Evolutionary conservation across 1,139 yeast genomes (phyloP).

Genomic region (Kodamaea derodonti): DNA sequence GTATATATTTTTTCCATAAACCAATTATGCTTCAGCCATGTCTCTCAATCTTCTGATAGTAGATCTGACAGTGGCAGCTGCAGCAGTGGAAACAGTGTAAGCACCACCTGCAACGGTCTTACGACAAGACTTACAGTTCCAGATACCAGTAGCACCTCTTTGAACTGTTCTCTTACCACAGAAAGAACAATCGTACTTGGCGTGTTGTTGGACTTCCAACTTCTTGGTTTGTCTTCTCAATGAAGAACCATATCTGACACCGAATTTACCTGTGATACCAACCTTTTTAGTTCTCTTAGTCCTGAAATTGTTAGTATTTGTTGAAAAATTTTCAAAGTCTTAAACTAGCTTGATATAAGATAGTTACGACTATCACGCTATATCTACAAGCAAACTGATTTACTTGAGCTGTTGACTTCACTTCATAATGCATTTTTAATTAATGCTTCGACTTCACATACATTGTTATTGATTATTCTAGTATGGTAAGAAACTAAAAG

Average conservation of each 20-base stretch:
- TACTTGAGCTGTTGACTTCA: too few species aligned
- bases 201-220: constrained; percentile 98
- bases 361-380: too few species aligned
- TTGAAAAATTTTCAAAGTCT: neutral
- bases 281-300: constrained; percentile 99
- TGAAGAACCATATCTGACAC: constrained; percentile 99
- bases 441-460: constrained; percentile 9
- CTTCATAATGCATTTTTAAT: too few species aligned
- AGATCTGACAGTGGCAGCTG: constrained; percentile 99
- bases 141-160: constrained; percentile 99
- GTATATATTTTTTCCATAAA: constrained; percentile 11
- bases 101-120: constrained; percentile 99
- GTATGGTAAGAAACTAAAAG: constrained; percentile 10
- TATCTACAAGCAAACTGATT: too few species aligned
- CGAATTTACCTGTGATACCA: constrained; percentile 99
- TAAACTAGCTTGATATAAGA: neutral
- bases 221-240: constrained; percentile 99
- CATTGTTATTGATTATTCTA: constrained; percentile 15
- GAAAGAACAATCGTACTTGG: constrained; percentile 98
- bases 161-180: constrained; percentile 98
- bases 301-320: constrained; percentile 62
- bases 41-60: constrained; percentile 99
- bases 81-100: constrained; percentile 98
- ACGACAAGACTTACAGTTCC: constrained; percentile 92
- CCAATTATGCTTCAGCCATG: constrained; percentile 90